Evolutionary conservation across 306 rosid genomes (phyloP).

Genomic region (Cyamopsis tetragonoloba): DNA sequence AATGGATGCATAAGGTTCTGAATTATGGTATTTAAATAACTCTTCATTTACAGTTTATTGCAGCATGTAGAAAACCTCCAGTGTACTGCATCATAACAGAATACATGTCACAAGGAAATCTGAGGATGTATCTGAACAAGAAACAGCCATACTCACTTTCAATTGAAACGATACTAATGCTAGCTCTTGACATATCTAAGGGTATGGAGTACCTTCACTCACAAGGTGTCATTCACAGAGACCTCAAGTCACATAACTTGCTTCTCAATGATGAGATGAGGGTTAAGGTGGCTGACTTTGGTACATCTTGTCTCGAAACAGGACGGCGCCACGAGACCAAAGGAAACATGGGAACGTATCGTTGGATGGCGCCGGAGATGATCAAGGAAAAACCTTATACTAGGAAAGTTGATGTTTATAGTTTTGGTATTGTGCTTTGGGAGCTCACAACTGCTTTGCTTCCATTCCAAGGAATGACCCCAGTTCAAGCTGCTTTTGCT

Average conservation of each 20-base stretch:
- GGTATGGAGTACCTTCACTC: conserved; percentile 96
- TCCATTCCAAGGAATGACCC: conserved; percentile 95
- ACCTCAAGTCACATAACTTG: conserved; percentile 76
- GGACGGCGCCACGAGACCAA: conserved; percentile 62
- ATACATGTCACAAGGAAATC: conserved; percentile 91
- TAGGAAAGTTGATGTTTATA: conserved; percentile 79
- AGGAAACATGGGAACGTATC: conserved; percentile 88
- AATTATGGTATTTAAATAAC: neutral
- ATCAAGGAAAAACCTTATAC: conserved; percentile 72
- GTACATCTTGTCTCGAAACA: conserved; percentile 95
- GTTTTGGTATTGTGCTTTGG: conserved; percentile 92
- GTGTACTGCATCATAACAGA: conserved; percentile 88
- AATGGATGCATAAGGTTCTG: neutral
- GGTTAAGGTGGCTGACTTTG: conserved; percentile 88
- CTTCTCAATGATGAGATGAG: conserved; percentile 88
- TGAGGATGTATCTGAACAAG: conserved; percentile 90
- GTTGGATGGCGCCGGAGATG: conserved; percentile 98
- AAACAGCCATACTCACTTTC: conserved; percentile 92
- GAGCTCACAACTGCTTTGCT: conserved; percentile 81
- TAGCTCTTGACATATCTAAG: conserved; percentile 83
- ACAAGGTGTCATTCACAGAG: conserved; percentile 90
- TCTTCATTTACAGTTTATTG: conserved; percentile 63
- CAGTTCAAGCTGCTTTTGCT: conserved; percentile 95
- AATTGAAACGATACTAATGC: conserved; percentile 65
- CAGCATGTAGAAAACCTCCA: conserved; percentile 88